phyloP scores from a whole-genome alignment of 2,329 filamentous ascomycete genomes.

The Calycina marina region DNA sequence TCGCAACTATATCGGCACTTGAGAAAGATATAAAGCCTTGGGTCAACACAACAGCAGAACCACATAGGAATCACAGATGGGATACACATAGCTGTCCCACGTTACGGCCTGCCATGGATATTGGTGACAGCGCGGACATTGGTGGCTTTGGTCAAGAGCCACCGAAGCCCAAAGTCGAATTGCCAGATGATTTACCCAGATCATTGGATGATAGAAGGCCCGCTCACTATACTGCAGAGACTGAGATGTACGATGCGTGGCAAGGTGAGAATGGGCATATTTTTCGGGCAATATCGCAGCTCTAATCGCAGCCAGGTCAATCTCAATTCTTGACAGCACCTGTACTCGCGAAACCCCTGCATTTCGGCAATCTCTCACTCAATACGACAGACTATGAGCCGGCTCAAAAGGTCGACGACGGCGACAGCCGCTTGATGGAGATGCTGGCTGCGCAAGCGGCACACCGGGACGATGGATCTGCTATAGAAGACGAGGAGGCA shows the following conservation, averaged over 20 bases:
- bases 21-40: too few species aligned
- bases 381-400: conserved; percentile 62
- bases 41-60: too few species aligned
- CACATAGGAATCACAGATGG: too few species aligned
- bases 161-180: conserved; percentile 29
- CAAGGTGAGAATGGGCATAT: conserved; percentile 45
- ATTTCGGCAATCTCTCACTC: conserved; percentile 68
- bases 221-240: conserved; percentile 56
- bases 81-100: too few species aligned
- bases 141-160: conserved; percentile 39
- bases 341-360: conserved; percentile 67
- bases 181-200: conserved; percentile 77
- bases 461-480: conserved; percentile 58
- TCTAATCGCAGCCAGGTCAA: conserved; percentile 47
- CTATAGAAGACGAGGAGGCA: conserved; percentile 65
- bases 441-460: conserved; percentile 94
- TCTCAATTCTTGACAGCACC: conserved; percentile 89
- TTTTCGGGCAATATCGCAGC: conserved; percentile 8
- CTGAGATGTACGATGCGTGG: conserved; percentile 98
- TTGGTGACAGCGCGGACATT: conserved; percentile 33
- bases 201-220: conserved; percentile 78
- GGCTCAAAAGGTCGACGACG: conserved; percentile 49
- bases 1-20: too few species aligned
- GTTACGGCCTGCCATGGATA: conserved; percentile 37
- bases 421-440: conserved; percentile 78